phyloP scores from a whole-genome alignment of 2,329 filamentous ascomycete genomes.

The Neurospora crassa region DNA sequence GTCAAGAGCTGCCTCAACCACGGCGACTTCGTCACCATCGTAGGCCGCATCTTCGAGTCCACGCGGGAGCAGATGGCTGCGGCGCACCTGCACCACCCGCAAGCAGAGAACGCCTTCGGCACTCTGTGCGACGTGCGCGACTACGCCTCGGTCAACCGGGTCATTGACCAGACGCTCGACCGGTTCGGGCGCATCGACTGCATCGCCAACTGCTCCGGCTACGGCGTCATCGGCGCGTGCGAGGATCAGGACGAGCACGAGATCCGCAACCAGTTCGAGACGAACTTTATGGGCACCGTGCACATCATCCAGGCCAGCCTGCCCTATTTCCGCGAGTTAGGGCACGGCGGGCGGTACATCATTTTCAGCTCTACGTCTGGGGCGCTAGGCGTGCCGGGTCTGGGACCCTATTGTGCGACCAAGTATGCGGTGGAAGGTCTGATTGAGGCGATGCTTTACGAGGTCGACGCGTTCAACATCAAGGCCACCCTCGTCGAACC shows the following conservation, averaged over 20 bases:
- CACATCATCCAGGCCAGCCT: slow-evolving; percentile 86
- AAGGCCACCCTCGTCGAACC: slow-evolving; percentile 91
- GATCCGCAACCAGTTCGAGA: slow-evolving; percentile 91
- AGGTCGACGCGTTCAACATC: slow-evolving; percentile 83
- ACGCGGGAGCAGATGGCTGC: slow-evolving; percentile 58
- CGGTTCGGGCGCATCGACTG: slow-evolving; percentile 79
- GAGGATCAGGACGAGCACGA: slow-evolving; percentile 97
- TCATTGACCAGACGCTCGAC: slow-evolving; percentile 59
- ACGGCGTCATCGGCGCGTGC: slow-evolving; percentile 89
- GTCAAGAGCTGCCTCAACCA: slow-evolving; percentile 73
- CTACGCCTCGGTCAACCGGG: slow-evolving; percentile 63
- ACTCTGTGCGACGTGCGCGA: slow-evolving; percentile 86
- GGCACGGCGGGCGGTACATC: slow-evolving; percentile 74
- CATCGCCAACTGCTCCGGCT: slow-evolving; percentile 88
- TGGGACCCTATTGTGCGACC: slow-evolving; percentile 91
- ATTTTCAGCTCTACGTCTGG: slow-evolving; percentile 93
- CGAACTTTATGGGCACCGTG: slow-evolving; percentile 91
- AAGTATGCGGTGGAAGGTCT: slow-evolving; percentile 96
- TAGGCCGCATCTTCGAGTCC: slow-evolving; percentile 75
- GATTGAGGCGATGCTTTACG: slow-evolving; percentile 94
- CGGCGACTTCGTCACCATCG: slow-evolving; percentile 75
- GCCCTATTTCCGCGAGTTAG: slow-evolving; percentile 74
- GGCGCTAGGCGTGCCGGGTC: slow-evolving; percentile 82
- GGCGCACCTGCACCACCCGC: slow-evolving; percentile 27
- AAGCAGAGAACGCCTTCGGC: slow-evolving; percentile 64